These are phyloP conservation scores for Daldinia eschscholtzii DNA, from an alignment of 2,329 filamentous ascomycete species.

Conservation along the genomic window DNA sequence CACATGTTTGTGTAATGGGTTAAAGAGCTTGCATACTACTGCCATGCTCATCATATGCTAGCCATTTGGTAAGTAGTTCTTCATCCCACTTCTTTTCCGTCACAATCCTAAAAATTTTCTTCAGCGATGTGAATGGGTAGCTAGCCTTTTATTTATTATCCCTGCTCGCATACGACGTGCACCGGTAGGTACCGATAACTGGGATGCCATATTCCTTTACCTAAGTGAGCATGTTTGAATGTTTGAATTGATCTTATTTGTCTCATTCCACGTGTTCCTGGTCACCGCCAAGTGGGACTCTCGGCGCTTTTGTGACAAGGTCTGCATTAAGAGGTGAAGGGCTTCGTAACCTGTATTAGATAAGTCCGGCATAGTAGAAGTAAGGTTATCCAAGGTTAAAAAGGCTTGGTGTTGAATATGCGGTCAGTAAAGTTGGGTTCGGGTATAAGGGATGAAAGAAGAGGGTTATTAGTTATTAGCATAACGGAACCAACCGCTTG, in stretches of 20 bases:
- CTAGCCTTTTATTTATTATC: slow-evolving; percentile 21
- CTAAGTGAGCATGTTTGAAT: slow-evolving; percentile 20
- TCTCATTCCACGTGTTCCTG: slow-evolving; percentile 40
- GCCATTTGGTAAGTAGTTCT: neutral
- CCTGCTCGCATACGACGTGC: slow-evolving; percentile 24
- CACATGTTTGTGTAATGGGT: slow-evolving; percentile 7
- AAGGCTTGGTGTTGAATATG: slow-evolving; percentile 16
- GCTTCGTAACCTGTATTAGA: slow-evolving; percentile 13
- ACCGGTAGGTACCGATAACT: slow-evolving; percentile 36
- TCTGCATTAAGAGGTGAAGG: slow-evolving; percentile 24
- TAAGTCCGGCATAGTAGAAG: slow-evolving; percentile 1
- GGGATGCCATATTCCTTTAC: slow-evolving; percentile 11
- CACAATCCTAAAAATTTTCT: slow-evolving; percentile 5
- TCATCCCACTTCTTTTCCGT: slow-evolving; percentile 4
- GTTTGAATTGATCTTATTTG: slow-evolving; percentile 30
- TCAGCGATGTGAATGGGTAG: slow-evolving; percentile 12
- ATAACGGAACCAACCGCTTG: slow-evolving; percentile 14
- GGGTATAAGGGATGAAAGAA: slow-evolving; percentile 7
- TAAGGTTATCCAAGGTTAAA: slow-evolving; percentile 30
- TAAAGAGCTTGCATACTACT: slow-evolving; percentile 30
- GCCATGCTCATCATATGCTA: neutral
- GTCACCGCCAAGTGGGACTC: slow-evolving; percentile 43
- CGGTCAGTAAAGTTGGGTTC: slow-evolving; percentile 4
- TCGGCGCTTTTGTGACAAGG: slow-evolving; percentile 37
- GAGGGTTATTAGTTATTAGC: slow-evolving; percentile 7